Base-by-base conservation (phyloP, 345 rosid genomes). In the Lumnitzera littorea region DNA sequence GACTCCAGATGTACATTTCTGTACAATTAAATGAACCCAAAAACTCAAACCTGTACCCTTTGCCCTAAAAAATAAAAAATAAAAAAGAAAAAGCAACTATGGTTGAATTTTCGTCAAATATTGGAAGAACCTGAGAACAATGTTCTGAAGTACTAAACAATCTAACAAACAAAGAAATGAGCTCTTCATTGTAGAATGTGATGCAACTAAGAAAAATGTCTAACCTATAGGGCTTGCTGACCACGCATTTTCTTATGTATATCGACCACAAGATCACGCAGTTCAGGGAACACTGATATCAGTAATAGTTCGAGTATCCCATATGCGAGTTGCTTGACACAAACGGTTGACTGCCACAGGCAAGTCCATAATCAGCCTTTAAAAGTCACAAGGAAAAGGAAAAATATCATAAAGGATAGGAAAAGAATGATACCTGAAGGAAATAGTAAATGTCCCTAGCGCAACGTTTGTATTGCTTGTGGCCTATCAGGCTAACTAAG, bases 371-470 rank as follows among this genome's bases (percentile, higher is more conserved):
- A 36, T 36, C 11, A 36, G 9, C 43, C 43, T 36, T 9, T 17
- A 24, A 53, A 5, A 36, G n/a, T 13, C 6, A 27, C 31, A 57
- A 41, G 17, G 12, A 57, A 11, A 57, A 14, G n/a, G 49, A 16
- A 57, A 15, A 57, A 20, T 17, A 9, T 36, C 43, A 7, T 36
- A 1, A 5, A 27, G 49, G 43, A 51, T 0, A 53, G 43, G 31
- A 24, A 17, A 48, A 36, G 23, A 20, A 58, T 23, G 52, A 9
- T 51, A 95, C 99, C 97, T 95, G 99, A 60, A 96, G 89, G 78
- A 95, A 95, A 70, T 82, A 85, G 72, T 80, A 95, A 58, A 95
- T 91, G 71, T 91, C 99, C 77, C 84, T 80, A 5, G 98, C 96
- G 64, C 99, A 86, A 13, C 96, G 87, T 68, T 80, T 86, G 81